phyloP scores from a whole-genome alignment of 2,329 filamentous ascomycete species.

The Phoma sp. region DNA sequence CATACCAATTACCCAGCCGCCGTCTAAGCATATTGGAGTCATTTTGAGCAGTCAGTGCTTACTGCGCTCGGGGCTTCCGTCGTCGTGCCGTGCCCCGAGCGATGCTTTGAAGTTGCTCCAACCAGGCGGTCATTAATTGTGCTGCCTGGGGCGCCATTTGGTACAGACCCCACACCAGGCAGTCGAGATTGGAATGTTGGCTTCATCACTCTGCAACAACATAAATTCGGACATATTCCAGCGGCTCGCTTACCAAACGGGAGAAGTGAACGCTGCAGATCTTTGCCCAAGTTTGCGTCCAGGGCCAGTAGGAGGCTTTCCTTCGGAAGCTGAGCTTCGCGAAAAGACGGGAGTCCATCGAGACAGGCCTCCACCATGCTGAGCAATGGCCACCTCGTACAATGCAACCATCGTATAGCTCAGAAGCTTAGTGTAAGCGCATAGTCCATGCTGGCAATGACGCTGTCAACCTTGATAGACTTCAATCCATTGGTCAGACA shows the following conservation, averaged over 20 bases:
- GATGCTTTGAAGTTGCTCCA: conserved; percentile 32
- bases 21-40: conserved; percentile 33
- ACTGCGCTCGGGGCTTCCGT: conserved; percentile 25
- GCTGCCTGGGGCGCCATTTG: conserved; percentile 39
- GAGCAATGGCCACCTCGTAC: conserved; percentile 19
- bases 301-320: conserved; percentile 2
- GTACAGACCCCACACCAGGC: conserved; percentile 13
- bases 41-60: conserved; percentile 24
- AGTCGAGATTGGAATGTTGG: conserved; percentile 19
- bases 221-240: conserved; percentile 6
- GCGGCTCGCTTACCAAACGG: not conserved
- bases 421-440: conserved; percentile 29
- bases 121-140: conserved; percentile 33
- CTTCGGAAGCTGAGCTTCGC: conserved; percentile 19
- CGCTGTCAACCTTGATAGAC: conserved; percentile 19
- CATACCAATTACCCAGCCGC: conserved; percentile 31
- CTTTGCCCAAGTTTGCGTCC: not conserved
- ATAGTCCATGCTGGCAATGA: conserved; percentile 32
- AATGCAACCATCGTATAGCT: conserved; percentile 32
- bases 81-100: conserved; percentile 24
- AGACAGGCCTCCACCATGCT: conserved; percentile 28
- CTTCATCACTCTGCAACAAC: conserved; percentile 4
- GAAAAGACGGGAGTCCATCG: conserved; percentile 25
- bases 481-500: conserved; percentile 14
- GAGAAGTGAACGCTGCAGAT: conserved; percentile 13